phyloP scores from a whole-genome alignment of 257 asterid species.

The Verbascum thapsus region DNA sequence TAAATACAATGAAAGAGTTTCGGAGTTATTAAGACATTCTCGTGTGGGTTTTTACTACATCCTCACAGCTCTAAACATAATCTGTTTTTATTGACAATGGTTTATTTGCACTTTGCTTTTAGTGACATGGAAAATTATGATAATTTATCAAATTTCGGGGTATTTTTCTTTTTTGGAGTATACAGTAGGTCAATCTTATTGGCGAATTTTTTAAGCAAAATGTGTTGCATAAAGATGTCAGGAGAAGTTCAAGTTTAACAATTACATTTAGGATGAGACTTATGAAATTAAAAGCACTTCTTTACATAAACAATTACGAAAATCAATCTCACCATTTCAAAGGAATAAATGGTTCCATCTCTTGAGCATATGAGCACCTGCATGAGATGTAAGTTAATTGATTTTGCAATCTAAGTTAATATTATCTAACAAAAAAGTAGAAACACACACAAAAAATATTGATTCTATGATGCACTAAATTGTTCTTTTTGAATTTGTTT shows the following conservation, averaged over 20 bases:
- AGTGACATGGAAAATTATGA: neutral
- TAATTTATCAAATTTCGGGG: neutral
- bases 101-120: too few species aligned
- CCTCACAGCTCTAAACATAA: too few species aligned
- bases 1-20: too few species aligned
- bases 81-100: too few species aligned
- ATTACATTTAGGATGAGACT: neutral
- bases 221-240: neutral
- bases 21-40: too few species aligned
- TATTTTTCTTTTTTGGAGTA: neutral
- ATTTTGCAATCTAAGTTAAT: neutral
- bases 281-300: neutral
- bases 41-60: too few species aligned
- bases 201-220: neutral
- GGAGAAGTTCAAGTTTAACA: neutral
- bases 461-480: neutral
- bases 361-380: slow-evolving; percentile 86
- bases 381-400: slow-evolving; percentile 25
- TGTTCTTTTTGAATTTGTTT: too few species aligned
- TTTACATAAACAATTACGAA: neutral
- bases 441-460: neutral
- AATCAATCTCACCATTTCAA: slow-evolving; percentile 56
- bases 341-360: slow-evolving; percentile 82
- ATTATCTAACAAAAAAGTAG: slow-evolving; percentile 19
- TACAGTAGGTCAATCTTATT: neutral